phyloP scores from a whole-genome alignment of 345 rosid species.

The Turritis glabra region DNA sequence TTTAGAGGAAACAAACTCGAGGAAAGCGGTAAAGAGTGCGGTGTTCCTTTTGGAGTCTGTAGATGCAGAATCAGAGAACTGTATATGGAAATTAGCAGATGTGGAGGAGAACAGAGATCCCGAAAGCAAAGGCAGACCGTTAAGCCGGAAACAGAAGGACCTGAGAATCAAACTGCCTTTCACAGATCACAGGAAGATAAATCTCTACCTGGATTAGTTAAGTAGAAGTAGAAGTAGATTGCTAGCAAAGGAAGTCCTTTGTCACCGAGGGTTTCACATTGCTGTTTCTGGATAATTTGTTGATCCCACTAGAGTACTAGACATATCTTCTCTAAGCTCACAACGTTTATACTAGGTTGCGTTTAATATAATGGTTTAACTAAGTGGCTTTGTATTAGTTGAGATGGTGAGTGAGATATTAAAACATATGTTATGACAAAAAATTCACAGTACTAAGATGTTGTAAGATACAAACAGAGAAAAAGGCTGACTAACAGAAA shows the following conservation, averaged over 20 bases:
- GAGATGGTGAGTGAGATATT: conserved; percentile 7
- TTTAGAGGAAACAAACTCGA: conserved; percentile 45
- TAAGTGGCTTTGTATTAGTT: not conserved
- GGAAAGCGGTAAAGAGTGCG: conserved; percentile 47
- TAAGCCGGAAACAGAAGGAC: conserved; percentile 75
- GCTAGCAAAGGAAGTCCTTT: conserved; percentile 10
- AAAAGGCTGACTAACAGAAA: conserved; percentile 7
- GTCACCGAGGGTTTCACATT: not conserved
- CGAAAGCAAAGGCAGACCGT: conserved; percentile 70
- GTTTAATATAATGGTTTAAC: not conserved
- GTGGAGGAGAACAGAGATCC: conserved; percentile 86
- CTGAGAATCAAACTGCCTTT: conserved; percentile 68
- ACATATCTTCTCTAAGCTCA: conserved; percentile 1
- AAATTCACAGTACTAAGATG: not conserved
- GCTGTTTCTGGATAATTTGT: not conserved
- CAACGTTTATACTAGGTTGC: not conserved
- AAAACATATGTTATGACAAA: conserved; percentile 18
- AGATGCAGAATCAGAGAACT: conserved; percentile 56
- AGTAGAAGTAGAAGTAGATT: not conserved
- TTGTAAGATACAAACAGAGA: conserved; percentile 15
- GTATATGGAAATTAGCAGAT: conserved; percentile 84
- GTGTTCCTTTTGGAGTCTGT: conserved; percentile 65
- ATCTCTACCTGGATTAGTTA: conserved; percentile 60
- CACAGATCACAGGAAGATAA: conserved; percentile 53
- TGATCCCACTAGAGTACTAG: not conserved